Evolutionary conservation across 192 early-diverging fungal species (phyloP), one percentile per base, ranked within the genome.

Genomic region (Linnemannia schmuckeri): DNA sequence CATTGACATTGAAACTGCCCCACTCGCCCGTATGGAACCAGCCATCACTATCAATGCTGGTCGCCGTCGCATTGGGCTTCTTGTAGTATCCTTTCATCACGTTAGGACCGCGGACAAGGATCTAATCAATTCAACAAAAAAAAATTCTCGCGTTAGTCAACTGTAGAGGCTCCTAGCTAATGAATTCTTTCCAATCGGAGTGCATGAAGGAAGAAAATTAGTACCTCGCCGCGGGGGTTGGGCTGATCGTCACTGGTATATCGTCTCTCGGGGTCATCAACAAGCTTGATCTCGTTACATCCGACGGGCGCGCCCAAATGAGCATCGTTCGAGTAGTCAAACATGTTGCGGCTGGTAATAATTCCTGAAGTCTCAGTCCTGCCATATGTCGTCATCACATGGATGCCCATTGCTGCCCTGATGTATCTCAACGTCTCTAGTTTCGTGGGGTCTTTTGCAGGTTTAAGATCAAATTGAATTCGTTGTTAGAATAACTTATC

Each of bases 171-270:
- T 18, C 35, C 4, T 69, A 69, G 0, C 13, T 15, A 15, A 30
- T 24, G 1, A 70, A 40, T 38, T 22, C 35, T 35, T 41, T 38
- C 24, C 70, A 71, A 71, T 6, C 20, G 24, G 2, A 10, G 4
- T 9, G 10, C 68, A 75, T 15, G 0, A 40, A 61, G 6, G 12
- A 12, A 13, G n/a, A 27, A 57, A 37, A 35, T 10, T 35, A 85
- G 91, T 77, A 96, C 82, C 83, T 96, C 94, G 76, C 94, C 94
- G 72, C 98, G 93, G 38, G 96, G 94, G 77, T 89, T 91, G 17
- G 93, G 89, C 24, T 81, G 69, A 52, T 91, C 89, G 3, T 69
- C 79, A 37, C 88, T 71, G 5, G 78, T 78, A 47, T 89, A 90
- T 42, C 89, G 82, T 33, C 82, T 75, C 70, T 90, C 88, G 54